These are phyloP conservation scores for Calocybe cyanea DNA, from an alignment of 768 basidiomycete species.

Conservation along the genomic window DNA sequence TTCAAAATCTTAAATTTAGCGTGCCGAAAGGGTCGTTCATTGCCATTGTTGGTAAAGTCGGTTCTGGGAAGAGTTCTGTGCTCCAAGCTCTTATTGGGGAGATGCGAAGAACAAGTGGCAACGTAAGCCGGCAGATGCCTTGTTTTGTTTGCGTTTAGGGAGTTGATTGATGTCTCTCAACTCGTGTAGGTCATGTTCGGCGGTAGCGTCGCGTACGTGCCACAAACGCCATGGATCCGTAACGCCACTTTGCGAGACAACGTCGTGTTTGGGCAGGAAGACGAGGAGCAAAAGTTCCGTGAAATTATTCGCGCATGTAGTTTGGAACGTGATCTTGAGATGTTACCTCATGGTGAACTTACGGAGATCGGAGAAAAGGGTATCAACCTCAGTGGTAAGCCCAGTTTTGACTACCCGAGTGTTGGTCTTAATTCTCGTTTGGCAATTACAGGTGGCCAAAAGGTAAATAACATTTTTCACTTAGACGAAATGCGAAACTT, in stretches of 20 bases:
- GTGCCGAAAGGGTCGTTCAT: slow-evolving; percentile 58
- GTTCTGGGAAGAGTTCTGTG: slow-evolving; percentile 68
- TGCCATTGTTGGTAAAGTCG: slow-evolving; percentile 73
- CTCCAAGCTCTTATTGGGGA: slow-evolving; percentile 60
- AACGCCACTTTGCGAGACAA: slow-evolving; percentile 72
- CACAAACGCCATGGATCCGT: slow-evolving; percentile 61
- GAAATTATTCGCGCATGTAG: slow-evolving; percentile 62
- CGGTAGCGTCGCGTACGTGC: slow-evolving; percentile 54
- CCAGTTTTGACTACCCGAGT: neutral
- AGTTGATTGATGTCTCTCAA: neutral
- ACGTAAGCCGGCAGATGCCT: slow-evolving; percentile 42
- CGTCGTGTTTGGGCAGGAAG: slow-evolving; percentile 66
- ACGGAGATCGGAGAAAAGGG: slow-evolving; percentile 81
- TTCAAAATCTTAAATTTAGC: slow-evolving; percentile 42
- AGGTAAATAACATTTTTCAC: slow-evolving; percentile 21
- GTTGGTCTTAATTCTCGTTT: neutral
- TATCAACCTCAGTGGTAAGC: slow-evolving; percentile 57
- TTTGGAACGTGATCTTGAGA: slow-evolving; percentile 65
- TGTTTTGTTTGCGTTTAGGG: neutral
- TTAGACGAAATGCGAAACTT: neutral
- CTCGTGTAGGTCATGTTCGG: slow-evolving; percentile 43
- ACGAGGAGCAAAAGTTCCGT: slow-evolving; percentile 57
- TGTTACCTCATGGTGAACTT: slow-evolving; percentile 64
- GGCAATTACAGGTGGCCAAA: slow-evolving; percentile 30
- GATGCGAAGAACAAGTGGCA: slow-evolving; percentile 59